Conservation (phyloP, 1,284 basidiomycete species). For the Singerocomus rubriflavus region DNA sequence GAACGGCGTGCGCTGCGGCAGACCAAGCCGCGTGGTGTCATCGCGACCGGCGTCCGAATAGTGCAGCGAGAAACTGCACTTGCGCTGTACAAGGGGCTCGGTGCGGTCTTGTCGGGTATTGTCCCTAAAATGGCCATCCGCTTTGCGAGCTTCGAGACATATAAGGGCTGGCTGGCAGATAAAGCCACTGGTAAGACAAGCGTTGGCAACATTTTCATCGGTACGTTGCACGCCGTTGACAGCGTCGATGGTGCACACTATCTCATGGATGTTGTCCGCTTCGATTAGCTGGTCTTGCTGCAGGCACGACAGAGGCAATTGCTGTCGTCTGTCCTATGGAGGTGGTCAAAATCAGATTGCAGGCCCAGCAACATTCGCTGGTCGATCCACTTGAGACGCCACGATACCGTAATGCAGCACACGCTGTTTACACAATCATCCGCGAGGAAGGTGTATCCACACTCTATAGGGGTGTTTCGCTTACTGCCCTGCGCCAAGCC, state of each 20-base stretch:
- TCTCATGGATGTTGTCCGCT: slow-evolving; percentile 5
- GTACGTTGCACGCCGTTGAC: slow-evolving; percentile 39
- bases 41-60: slow-evolving; percentile 91
- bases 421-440: slow-evolving; percentile 94
- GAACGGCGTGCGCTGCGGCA: slow-evolving; percentile 32
- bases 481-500: slow-evolving; percentile 94
- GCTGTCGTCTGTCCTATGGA: slow-evolving; percentile 98
- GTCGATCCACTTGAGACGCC: slow-evolving; percentile 95
- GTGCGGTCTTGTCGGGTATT: slow-evolving; percentile 96
- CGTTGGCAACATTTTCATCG: slow-evolving; percentile 75
- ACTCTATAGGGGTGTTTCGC: slow-evolving; percentile 89
- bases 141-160: slow-evolving; percentile 96
- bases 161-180: slow-evolving; percentile 83
- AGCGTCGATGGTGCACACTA: neutral
- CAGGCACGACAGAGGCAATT: slow-evolving; percentile 93
- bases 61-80: slow-evolving; percentile 90
- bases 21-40: slow-evolving; percentile 91
- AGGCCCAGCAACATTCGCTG: slow-evolving; percentile 97
- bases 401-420: slow-evolving; percentile 94
- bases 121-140: slow-evolving; percentile 99
- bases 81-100: slow-evolving; percentile 97
- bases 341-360: slow-evolving; percentile 97
- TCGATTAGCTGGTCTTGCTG: slow-evolving; percentile 80
- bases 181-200: slow-evolving; percentile 74
- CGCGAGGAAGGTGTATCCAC: slow-evolving; percentile 88